phyloP scores from a whole-genome alignment of 306 rosid genomes.

The Pterocarpus santalinus region DNA sequence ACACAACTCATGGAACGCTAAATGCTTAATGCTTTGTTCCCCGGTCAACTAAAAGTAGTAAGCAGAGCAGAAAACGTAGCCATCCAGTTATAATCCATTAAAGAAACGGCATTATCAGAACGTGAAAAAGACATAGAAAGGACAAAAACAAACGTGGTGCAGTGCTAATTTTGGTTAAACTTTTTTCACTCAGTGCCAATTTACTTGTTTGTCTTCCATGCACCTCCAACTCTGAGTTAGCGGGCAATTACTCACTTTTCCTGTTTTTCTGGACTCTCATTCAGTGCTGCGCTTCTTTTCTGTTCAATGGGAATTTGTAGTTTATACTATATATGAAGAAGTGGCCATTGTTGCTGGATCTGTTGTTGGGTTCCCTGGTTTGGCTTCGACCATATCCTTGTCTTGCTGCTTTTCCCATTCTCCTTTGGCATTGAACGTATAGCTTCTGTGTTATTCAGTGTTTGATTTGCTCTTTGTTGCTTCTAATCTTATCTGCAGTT shows the following conservation, averaged over 20 bases:
- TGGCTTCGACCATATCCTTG: slow-evolving; percentile 62
- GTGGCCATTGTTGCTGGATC: slow-evolving; percentile 53
- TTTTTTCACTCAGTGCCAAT: background rate
- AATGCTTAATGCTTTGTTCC: too few relatives aligned
- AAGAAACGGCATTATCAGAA: background rate
- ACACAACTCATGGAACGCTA: too few relatives aligned
- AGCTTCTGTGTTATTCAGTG: slow-evolving; percentile 23
- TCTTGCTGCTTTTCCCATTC: slow-evolving; percentile 60
- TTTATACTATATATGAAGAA: slow-evolving; percentile 49
- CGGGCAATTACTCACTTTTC: slow-evolving; percentile 5
- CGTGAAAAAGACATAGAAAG: background rate
- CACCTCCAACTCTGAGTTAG: slow-evolving; percentile 27
- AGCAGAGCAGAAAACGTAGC: background rate
- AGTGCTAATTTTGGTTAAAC: background rate
- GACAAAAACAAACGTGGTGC: background rate
- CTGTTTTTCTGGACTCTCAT: background rate
- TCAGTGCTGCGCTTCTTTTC: slow-evolving; percentile 15
- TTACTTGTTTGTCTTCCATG: background rate
- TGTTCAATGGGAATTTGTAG: slow-evolving; percentile 20
- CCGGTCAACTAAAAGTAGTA: background rate
- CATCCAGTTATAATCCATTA: background rate
- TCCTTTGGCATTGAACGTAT: slow-evolving; percentile 67
- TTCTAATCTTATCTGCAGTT: slow-evolving; percentile 32
- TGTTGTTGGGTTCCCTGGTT: slow-evolving; percentile 43
- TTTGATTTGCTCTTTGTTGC: slow-evolving; percentile 26